These are phyloP conservation scores for Gossypium anomalum DNA, from an alignment of 345 rosid species.

Conservation along the genomic window DNA sequence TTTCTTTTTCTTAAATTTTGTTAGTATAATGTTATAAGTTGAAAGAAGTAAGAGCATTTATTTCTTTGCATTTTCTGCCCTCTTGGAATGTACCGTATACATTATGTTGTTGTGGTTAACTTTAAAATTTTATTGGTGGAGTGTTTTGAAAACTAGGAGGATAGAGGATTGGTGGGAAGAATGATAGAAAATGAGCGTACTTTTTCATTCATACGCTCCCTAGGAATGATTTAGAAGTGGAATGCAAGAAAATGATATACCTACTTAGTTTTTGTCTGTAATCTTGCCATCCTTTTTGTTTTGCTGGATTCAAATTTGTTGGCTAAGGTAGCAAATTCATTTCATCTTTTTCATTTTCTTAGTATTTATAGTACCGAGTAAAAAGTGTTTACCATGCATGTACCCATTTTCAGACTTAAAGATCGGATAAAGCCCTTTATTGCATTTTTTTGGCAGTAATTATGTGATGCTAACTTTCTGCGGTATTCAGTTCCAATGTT, in stretches of 20 bases:
- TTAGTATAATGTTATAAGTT: background rate
- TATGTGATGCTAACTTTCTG: background rate
- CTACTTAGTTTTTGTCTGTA: background rate
- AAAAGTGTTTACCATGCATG: background rate
- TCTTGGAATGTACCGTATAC: background rate
- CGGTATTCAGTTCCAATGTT: background rate
- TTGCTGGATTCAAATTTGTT: background rate
- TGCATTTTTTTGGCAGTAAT: background rate
- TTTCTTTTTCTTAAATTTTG: background rate
- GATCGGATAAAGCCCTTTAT: background rate
- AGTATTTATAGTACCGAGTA: background rate
- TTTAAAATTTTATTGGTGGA: background rate
- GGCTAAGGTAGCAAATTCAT: background rate
- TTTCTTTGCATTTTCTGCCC: background rate
- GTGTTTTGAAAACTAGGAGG: slow-evolving; percentile 10
- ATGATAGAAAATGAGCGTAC: background rate
- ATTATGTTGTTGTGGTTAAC: background rate
- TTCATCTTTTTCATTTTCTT: background rate
- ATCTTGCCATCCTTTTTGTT: background rate
- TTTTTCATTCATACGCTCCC: background rate
- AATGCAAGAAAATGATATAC: background rate
- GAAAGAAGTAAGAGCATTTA: background rate
- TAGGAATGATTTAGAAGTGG: background rate
- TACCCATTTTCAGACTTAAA: background rate
- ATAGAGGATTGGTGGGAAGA: background rate